Percentiles rank a stretch among this genome's conserved stretches.
Conservation (phyloP, 2,329 filamentous ascomycete genomes). For the Truncatella angustata region DNA sequence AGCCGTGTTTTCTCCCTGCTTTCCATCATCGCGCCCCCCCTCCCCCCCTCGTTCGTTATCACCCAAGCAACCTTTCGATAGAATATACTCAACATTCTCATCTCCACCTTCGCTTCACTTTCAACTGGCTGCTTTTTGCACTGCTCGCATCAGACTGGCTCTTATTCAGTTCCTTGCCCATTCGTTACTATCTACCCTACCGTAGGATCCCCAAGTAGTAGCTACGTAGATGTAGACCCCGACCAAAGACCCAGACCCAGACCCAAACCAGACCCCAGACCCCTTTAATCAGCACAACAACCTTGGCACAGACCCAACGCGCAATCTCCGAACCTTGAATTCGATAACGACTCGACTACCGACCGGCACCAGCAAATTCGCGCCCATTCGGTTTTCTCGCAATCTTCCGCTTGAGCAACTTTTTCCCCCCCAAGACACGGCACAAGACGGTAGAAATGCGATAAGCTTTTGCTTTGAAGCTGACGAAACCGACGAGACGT, state of each 20-base stretch:
- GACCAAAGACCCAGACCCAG: too few species aligned
- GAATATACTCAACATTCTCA: background rate
- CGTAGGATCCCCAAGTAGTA: too few species aligned
- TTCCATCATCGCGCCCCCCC: background rate
- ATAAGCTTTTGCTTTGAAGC: background rate
- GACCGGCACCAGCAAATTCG: background rate
- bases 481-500: background rate
- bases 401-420: background rate
- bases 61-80: background rate
- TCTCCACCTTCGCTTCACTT: background rate
- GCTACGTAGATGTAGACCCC: too few species aligned
- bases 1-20: background rate
- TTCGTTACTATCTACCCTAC: background rate
- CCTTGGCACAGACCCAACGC: conserved; percentile 6
- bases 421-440: background rate
- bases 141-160: too few species aligned
- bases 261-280: too few species aligned
- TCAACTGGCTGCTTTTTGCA: background rate
- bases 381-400: background rate
- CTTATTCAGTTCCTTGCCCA: too few species aligned
- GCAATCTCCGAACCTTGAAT: conserved; percentile 9
- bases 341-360: background rate
- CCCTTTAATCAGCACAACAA: conserved; percentile 6
- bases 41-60: background rate
- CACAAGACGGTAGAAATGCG: background rate